Evolutionary conservation across 2,329 filamentous ascomycete genomes (phyloP), one percentile per base, ranked within the genome.

Genomic region (Scolecobasidium constrictum): DNA sequence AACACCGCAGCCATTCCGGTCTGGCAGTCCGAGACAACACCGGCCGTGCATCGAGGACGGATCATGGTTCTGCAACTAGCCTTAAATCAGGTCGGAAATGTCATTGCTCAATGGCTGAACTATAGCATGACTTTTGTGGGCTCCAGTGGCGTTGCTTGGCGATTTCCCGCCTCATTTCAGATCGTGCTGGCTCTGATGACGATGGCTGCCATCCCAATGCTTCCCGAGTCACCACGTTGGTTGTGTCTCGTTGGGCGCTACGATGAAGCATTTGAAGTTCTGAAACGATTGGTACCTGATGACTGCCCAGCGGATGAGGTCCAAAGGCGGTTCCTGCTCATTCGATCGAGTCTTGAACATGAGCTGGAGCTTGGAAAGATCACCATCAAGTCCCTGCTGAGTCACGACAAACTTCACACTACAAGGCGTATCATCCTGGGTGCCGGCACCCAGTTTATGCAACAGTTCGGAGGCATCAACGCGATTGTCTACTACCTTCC

Each of bases 61-160:
- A 82, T 83, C 48, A 75, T 85, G 44, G 77, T 78, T 7, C 77
- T 83, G 42, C 81, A 85, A 52, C 85, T 86, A 48, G 84, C 79
- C 0, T 59, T 84, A 6, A 85, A 84, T 53, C 83, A 83, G 46
- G 77, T 83, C 37, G 80, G 81, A 51, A 77, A 83, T 1, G 73
- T 78, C 15, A 65, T 78, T 26, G 61, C 72, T 3, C 83, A 83
- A 46, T 67, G 63, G 63, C 50, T 67, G 7, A 61, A 64, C 40
- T 66, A 57, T 48, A 78, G 75, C 3, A 64, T 76, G 6, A 76
- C 75, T 0, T 66, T 68, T 23, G 75, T 75, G 9, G 63, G 61
- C 2, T 77, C 75, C 0, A 61, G 72, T 0, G 26, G n/a, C 9
- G 72, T 83, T 51, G 70, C 72, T 33, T 83, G 79, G 78, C 64